Conservation (phyloP, 2,329 filamentous ascomycete genomes). For the Parastagonospora nodorum region DNA sequence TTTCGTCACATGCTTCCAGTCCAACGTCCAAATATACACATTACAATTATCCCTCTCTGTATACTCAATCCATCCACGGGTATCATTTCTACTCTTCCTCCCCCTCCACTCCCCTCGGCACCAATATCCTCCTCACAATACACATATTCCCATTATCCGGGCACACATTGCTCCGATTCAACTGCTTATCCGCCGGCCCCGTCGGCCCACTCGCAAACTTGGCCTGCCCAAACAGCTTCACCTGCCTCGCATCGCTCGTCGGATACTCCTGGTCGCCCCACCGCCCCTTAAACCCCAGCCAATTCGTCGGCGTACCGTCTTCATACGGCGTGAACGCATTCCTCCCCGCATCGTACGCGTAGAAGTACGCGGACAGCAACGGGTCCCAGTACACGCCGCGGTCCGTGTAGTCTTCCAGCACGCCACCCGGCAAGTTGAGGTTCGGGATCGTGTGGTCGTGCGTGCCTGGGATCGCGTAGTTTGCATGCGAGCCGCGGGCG, state of each 20-base stretch:
- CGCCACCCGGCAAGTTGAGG: constrained; percentile 59
- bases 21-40: not conserved
- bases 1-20: not conserved
- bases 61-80: not conserved
- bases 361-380: constrained; percentile 59
- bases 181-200: constrained; percentile 64
- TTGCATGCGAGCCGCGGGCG: constrained; percentile 67
- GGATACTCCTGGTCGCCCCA: constrained; percentile 69
- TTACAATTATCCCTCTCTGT: not conserved
- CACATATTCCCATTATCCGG: constrained; percentile 56
- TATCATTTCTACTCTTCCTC: not conserved
- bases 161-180: constrained; percentile 63
- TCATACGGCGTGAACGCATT: constrained; percentile 56
- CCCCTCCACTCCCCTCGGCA: constrained; percentile 26
- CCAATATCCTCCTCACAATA: constrained; percentile 49
- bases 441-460: constrained; percentile 69
- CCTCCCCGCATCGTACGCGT: constrained; percentile 54
- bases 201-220: constrained; percentile 65
- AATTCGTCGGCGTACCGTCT: constrained; percentile 55
- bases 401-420: constrained; percentile 60
- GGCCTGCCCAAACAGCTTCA: constrained; percentile 48
- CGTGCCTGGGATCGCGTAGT: constrained; percentile 63
- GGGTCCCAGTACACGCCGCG: constrained; percentile 66
- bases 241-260: constrained; percentile 55
- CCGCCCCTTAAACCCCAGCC: constrained; percentile 61